Evolutionary conservation across 2,329 filamentous ascomycete genomes (phyloP).

Genomic region (Podosphaera fusca): DNA sequence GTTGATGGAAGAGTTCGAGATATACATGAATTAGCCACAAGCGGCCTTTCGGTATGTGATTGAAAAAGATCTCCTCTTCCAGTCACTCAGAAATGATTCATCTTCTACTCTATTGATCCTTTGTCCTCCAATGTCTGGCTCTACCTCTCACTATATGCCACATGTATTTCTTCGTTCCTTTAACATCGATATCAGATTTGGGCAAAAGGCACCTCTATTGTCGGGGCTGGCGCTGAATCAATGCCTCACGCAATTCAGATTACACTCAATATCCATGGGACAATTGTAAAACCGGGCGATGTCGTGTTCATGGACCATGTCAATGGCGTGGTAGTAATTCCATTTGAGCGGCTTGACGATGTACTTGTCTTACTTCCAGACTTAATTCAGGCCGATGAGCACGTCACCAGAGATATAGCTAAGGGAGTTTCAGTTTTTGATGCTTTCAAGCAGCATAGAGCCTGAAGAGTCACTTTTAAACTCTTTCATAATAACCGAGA

Average conservation of each 20-base stretch:
- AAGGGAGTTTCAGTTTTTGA: constrained; percentile 38
- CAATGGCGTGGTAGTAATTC: constrained; percentile 50
- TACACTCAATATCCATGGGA: constrained; percentile 22
- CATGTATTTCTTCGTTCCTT: background rate
- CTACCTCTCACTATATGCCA: background rate
- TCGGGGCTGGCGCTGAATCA: constrained; percentile 32
- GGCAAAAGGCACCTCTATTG: constrained; percentile 30
- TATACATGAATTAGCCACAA: constrained; percentile 31
- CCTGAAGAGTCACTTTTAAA: background rate
- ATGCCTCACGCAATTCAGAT: constrained; percentile 30
- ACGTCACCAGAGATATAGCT: constrained; percentile 40
- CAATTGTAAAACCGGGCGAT: constrained; percentile 30
- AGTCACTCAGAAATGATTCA: background rate
- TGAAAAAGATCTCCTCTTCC: background rate
- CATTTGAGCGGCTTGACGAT: constrained; percentile 31
- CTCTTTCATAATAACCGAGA: no score
- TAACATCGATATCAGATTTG: constrained; percentile 22
- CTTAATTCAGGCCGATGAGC: constrained; percentile 26
- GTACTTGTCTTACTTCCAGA: constrained; percentile 29
- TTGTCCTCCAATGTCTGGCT: background rate
- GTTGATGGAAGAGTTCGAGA: constrained; percentile 47
- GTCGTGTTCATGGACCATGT: constrained; percentile 44
- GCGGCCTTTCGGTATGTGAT: constrained; percentile 29
- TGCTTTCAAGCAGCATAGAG: constrained; percentile 30
- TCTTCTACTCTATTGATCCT: background rate